phyloP scores from a whole-genome alignment of 139 green algal genomes.

The Zygnema cylindricum region DNA sequence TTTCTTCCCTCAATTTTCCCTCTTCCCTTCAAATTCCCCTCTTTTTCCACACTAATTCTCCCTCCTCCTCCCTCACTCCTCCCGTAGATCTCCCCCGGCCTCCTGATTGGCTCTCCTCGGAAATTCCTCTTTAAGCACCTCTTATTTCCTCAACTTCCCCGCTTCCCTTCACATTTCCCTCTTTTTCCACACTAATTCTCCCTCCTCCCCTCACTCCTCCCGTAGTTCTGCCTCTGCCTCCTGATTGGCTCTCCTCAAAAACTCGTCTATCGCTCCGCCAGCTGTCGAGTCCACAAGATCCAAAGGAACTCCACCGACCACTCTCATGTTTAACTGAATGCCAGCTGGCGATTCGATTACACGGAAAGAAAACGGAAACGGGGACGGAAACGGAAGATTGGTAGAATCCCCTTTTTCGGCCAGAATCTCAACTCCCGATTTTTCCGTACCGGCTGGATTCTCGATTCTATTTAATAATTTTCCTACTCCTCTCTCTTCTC shows the following conservation, averaged over 20 bases:
- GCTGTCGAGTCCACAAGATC: conserved; percentile 49
- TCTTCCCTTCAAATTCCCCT: no score
- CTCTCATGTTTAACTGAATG: conserved; percentile 19
- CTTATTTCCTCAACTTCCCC: no score
- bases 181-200: background rate
- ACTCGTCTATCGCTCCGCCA: conserved; percentile 49
- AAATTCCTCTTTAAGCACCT: no score
- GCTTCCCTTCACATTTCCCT: background rate
- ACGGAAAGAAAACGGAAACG: conserved; percentile 40
- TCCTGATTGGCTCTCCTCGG: no score
- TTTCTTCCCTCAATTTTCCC: no score
- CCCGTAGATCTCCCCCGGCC: no score
- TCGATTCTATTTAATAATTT: background rate
- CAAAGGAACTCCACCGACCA: conserved; percentile 51
- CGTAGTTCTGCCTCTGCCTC: background rate
- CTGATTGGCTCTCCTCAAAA: conserved; percentile 28
- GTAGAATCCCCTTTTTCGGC: background rate
- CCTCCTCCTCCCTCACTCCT: no score
- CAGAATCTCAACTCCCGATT: background rate
- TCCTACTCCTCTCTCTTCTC: background rate
- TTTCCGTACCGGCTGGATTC: background rate
- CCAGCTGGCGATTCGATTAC: conserved; percentile 7
- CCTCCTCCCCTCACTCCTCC: no score
- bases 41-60: no score
- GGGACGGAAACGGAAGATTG: background rate